phyloP scores from a whole-genome alignment of 2,329 filamentous ascomycete genomes.

The Fusarium acutatum region DNA sequence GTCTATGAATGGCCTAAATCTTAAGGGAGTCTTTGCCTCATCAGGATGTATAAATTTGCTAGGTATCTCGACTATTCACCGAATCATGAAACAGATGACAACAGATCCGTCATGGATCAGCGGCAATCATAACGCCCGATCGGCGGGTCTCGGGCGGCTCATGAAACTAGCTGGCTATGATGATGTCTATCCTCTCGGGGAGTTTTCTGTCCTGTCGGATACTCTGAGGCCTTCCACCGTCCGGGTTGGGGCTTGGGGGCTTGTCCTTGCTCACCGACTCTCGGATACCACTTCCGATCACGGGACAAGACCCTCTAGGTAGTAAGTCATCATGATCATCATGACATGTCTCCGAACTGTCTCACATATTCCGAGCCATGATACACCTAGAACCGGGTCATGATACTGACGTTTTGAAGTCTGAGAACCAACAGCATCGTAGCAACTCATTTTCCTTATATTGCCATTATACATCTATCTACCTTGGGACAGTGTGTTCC shows the following conservation, averaged over 20 bases:
- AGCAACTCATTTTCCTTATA: not conserved
- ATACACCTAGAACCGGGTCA: not conserved
- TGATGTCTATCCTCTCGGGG: not conserved
- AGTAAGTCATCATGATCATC: not conserved
- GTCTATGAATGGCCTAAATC: constrained; percentile 25
- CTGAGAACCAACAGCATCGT: not conserved
- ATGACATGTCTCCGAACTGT: not conserved
- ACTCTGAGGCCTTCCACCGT: not conserved
- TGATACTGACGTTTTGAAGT: not conserved
- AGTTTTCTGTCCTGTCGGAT: not conserved
- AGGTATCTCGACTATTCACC: constrained; percentile 25
- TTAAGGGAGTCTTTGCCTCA: constrained; percentile 19
- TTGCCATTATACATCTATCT: constrained; percentile 19
- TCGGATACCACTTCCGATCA: not conserved
- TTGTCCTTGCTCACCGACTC: not conserved
- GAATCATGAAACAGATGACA: constrained; percentile 18
- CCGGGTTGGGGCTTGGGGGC: not conserved
- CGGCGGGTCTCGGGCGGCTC: constrained; percentile 24
- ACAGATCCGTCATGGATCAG: constrained; percentile 1
- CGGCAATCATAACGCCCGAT: constrained; percentile 4
- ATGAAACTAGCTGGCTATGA: constrained; percentile 9
- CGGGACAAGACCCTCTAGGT: not conserved
- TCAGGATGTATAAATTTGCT: constrained; percentile 12
- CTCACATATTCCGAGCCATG: not conserved
- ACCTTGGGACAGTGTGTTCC: not conserved